Percentiles rank a stretch among this genome's conserved stretches.
These are phyloP conservation scores for Lactifluus pinguis DNA, from an alignment of 768 basidiomycete genomes.

Conservation along the genomic window DNA sequence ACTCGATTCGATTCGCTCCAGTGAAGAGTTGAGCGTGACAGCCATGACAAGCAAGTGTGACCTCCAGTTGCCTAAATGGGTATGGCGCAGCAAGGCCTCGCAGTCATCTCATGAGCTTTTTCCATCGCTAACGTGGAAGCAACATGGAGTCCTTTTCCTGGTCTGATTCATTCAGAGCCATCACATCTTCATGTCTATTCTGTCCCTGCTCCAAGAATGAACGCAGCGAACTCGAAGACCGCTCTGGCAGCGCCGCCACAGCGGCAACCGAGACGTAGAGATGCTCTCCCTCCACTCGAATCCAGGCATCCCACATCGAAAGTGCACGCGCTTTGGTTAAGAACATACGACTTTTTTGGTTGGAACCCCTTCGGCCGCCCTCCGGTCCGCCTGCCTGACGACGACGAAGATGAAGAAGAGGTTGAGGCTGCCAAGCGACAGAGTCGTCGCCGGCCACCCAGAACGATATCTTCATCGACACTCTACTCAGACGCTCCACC, in stretches of 20 bases:
- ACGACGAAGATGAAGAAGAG: constrained; percentile 32
- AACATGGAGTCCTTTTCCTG: constrained; percentile 47
- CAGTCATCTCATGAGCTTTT: neutral
- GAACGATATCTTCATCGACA: constrained; percentile 33
- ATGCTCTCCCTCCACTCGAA: constrained; percentile 61
- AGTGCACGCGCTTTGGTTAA: constrained; percentile 23
- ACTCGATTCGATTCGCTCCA: too few species aligned
- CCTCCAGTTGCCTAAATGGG: neutral
- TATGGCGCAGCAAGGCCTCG: too few species aligned
- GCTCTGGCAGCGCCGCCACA: constrained; percentile 35
- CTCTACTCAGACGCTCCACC: constrained; percentile 67
- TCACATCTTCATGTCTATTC: constrained; percentile 49
- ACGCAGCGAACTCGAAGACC: constrained; percentile 37
- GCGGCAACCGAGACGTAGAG: constrained; percentile 50
- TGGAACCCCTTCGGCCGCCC: constrained; percentile 58
- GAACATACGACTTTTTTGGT: constrained; percentile 52
- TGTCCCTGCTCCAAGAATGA: constrained; percentile 34
- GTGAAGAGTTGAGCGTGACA: too few species aligned
- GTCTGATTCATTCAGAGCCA: constrained; percentile 51
- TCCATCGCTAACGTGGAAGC: constrained; percentile 4
- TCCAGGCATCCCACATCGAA: constrained; percentile 29
- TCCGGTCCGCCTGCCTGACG: constrained; percentile 52
- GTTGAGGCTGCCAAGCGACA: neutral
- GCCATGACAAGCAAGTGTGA: neutral
- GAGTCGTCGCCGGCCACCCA: neutral